These are phyloP conservation scores for Nicotiana tabacum DNA, from an alignment of 257 asterid genomes.

Conservation along the genomic window DNA sequence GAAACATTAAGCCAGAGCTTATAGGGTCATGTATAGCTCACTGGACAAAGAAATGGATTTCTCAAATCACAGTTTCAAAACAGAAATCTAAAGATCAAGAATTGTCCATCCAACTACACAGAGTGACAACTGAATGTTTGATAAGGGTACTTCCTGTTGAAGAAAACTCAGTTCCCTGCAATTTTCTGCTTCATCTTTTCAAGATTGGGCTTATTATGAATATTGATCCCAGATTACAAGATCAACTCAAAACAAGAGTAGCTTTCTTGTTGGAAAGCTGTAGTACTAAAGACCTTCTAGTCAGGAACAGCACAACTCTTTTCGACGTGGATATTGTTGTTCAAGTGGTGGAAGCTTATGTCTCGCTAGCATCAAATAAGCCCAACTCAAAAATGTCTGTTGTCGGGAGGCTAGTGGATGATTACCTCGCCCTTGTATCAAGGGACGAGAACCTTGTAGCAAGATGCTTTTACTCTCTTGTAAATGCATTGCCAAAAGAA, in stretches of 20 bases:
- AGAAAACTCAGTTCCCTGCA: conserved; percentile 25
- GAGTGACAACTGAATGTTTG: conserved; percentile 24
- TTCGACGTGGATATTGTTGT: conserved; percentile 14
- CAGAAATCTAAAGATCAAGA: conserved; percentile 6
- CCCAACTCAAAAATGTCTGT: conserved; percentile 1
- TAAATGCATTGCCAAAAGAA: conserved; percentile 21
- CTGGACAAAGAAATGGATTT: conserved; percentile 35
- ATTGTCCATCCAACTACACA: conserved; percentile 18
- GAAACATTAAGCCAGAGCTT: conserved; percentile 19
- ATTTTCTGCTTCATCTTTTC: conserved; percentile 29
- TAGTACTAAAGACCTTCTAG: conserved; percentile 21
- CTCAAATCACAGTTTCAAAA: conserved; percentile 7
- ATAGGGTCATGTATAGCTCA: conserved; percentile 28
- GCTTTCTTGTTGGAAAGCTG: conserved; percentile 21
- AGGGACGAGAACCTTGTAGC: conserved; percentile 17
- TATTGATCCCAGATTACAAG: conserved; percentile 13
- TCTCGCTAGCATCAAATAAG: conserved; percentile 8
- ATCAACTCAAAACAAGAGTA: conserved; percentile 20
- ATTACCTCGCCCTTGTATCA: conserved; percentile 20
- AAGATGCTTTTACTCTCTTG: conserved; percentile 21
- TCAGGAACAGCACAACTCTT: conserved; percentile 19
- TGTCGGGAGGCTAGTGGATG: conserved; percentile 26
- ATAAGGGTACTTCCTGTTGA: conserved; percentile 22
- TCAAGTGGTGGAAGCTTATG: conserved; percentile 25
- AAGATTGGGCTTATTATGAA: conserved; percentile 22